Conservation (phyloP, 2,329 filamentous ascomycete genomes). For the Aureobasidium sp. region DNA sequence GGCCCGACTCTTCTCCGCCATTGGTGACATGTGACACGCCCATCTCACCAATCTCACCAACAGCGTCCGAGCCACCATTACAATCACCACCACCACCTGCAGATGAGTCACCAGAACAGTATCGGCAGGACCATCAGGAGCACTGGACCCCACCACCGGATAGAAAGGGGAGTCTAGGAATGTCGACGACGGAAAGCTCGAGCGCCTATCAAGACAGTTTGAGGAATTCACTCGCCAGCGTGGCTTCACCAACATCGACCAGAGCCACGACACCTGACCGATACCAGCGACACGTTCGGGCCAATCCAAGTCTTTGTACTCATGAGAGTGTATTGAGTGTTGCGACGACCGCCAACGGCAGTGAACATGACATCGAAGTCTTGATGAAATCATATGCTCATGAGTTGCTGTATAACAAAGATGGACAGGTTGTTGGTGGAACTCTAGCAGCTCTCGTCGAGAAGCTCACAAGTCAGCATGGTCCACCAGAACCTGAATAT, state of each 20-base stretch:
- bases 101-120: background rate
- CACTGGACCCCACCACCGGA: constrained; percentile 17
- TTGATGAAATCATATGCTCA: constrained; percentile 88
- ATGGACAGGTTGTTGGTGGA: constrained; percentile 89
- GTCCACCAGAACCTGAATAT: constrained; percentile 84
- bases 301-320: constrained; percentile 31
- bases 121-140: background rate
- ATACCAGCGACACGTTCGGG: constrained; percentile 55
- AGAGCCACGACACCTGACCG: constrained; percentile 77
- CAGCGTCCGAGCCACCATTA: constrained; percentile 1
- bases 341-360: constrained; percentile 54
- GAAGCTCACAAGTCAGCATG: constrained; percentile 84
- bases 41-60: background rate
- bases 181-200: constrained; percentile 69
- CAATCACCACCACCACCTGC: constrained; percentile 2
- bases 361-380: constrained; percentile 72
- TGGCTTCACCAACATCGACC: constrained; percentile 75
- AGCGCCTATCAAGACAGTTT: constrained; percentile 67
- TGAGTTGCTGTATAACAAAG: constrained; percentile 88
- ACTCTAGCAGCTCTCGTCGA: constrained; percentile 89
- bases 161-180: constrained; percentile 61
- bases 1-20: background rate
- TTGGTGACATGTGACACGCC: background rate
- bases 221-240: constrained; percentile 72
- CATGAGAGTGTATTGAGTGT: constrained; percentile 48